Evolutionary conservation across 2,329 filamentous ascomycete genomes (phyloP), one percentile per base, ranked within the genome.

Genomic region (Xylaria hypoxylon): DNA sequence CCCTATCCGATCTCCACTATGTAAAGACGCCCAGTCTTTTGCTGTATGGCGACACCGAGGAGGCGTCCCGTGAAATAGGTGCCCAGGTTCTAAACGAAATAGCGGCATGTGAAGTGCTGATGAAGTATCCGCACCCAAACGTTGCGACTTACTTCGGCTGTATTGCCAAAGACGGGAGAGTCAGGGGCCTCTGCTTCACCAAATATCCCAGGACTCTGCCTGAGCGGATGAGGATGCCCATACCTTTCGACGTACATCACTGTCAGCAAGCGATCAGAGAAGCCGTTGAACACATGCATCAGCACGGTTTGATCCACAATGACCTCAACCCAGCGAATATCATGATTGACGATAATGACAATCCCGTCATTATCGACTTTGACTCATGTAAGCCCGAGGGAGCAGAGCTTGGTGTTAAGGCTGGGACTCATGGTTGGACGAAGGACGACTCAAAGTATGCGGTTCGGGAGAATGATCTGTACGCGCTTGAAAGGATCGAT

Each of bases 341-440:
- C 24, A 65, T 70, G 51, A 60, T 71, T 13, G 35, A 38, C 3
- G 68, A 69, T 38, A 53, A 48, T 11, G 64, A 68, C 11, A 47
- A 67, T 26, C 38, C 65, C 11, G 35, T 71, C 7, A 72, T 71
- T 38, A 70, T 73, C 44, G 63, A 66, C 28, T 68, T 71, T 57
- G 68, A 68, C 53, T 70, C 67, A 1, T 70, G 57, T 28, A 62
- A 52, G 33, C 58, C 50, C 6, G 64, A 67, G 22, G 61, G 59
- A 1, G 67, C 61, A 45, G 19, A 62, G 22, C 50, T 66, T 17
- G 59, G 67, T 44, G 3, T 28, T 15, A 68, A 68, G 63, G 28
- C 13, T 71, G 22, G 58, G 5, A 68, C 62, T 5, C 28, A 19
- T 15, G 62, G 65, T 31, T 65, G 62, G 65, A 55, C 62, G 31